A percentile compares a stretch with the other conserved stretches of the same genome.
Evolutionary conservation across 768 basidiomycete species (phyloP).

Genomic region (Tephrocybe sp.): DNA sequence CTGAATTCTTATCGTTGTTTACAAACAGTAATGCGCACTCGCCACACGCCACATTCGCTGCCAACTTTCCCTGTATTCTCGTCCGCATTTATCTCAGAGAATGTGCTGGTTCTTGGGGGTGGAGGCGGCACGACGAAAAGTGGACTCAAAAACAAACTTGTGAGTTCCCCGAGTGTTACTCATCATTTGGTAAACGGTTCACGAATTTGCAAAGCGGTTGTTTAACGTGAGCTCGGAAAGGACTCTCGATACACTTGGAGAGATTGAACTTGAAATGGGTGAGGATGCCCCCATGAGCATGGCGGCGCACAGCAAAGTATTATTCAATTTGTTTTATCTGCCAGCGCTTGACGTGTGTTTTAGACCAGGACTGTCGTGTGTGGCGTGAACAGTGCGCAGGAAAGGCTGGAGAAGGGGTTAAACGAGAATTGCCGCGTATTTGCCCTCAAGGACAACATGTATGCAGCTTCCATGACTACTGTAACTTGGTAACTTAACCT

Average conservation of each 20-base stretch:
- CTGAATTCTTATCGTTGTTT: conserved; percentile 1
- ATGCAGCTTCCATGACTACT: conserved; percentile 14
- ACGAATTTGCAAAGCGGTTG: conserved; percentile 50
- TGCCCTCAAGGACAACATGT: conserved; percentile 59
- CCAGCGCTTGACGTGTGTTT: conserved; percentile 3
- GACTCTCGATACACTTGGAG: conserved; percentile 55
- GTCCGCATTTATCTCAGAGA: conserved; percentile 73
- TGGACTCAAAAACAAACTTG: conserved; percentile 95
- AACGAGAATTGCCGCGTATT: conserved; percentile 90
- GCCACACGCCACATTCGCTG: conserved; percentile 76
- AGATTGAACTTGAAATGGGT: conserved; percentile 73
- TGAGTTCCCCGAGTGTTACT: conserved; percentile 35
- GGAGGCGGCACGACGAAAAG: conserved; percentile 85
- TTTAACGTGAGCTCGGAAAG: conserved; percentile 60
- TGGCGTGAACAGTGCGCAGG: conserved; percentile 81
- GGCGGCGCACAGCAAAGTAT: conserved; percentile 63
- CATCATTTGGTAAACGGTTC: not conserved
- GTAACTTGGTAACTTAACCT: not conserved
- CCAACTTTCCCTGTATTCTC: conserved; percentile 89
- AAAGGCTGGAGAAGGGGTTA: conserved; percentile 57
- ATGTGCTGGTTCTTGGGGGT: conserved; percentile 79
- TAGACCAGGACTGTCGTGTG: conserved; percentile 65
- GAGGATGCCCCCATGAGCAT: conserved; percentile 99
- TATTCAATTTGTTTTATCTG: conserved; percentile 13
- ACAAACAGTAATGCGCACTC: conserved; percentile 62